A percentile compares a stretch with the other conserved stretches of the same genome.
Conservation (phyloP, 2,329 filamentous ascomycete species). For the Cladorrhinum sp. region DNA sequence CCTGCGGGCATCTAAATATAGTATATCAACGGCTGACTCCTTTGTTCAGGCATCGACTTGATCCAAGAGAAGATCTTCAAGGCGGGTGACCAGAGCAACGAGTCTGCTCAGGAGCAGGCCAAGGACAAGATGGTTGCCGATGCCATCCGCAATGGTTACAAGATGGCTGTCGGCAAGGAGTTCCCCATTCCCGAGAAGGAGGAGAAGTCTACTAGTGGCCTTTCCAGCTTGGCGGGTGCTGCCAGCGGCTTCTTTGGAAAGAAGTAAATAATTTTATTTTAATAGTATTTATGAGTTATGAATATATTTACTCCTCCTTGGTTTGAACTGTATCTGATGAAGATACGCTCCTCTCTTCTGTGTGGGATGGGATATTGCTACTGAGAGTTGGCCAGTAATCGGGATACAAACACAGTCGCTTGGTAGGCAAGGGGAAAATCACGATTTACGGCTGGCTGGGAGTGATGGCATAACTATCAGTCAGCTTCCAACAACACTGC, state of each 20-base stretch:
- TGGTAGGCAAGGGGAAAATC: too few relatives aligned
- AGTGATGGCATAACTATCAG: background rate
- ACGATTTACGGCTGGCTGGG: background rate
- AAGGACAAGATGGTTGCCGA: constrained; percentile 79
- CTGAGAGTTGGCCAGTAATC: too few relatives aligned
- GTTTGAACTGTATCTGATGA: background rate
- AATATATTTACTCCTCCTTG: background rate
- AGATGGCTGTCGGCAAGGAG: constrained; percentile 64
- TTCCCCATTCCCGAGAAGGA: constrained; percentile 70
- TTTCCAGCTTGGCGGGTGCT: background rate
- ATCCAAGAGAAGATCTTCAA: constrained; percentile 74
- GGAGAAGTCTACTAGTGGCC: constrained; percentile 11
- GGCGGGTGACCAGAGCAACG: constrained; percentile 68
- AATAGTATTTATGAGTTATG: background rate
- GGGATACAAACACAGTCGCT: too few relatives aligned
- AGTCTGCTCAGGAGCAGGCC: constrained; percentile 71
- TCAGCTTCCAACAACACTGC: constrained; percentile 15
- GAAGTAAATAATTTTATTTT: background rate
- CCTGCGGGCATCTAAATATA: background rate
- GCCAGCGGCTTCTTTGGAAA: background rate
- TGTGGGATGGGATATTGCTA: too few relatives aligned
- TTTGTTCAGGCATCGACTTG: constrained; percentile 63
- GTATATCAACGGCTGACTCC: background rate
- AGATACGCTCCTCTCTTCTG: background rate
- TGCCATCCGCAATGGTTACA: constrained; percentile 69